phyloP scores from a whole-genome alignment of 1,284 basidiomycete genomes.

The Trametes polyzona region DNA sequence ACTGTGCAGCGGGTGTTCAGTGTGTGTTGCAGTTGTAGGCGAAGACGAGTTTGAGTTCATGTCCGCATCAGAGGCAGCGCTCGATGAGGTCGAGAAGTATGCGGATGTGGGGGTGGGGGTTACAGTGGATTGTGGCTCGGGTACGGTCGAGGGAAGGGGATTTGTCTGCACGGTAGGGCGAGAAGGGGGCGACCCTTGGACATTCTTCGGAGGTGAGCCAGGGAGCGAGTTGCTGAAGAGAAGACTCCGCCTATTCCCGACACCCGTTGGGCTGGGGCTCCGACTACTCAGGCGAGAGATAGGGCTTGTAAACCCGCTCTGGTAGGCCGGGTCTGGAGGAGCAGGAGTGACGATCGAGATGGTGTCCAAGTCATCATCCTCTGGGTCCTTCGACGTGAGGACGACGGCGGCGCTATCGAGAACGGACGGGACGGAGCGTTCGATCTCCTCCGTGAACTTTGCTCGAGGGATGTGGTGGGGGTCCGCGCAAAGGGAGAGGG shows the following conservation, averaged over 20 bases:
- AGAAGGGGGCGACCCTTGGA: conserved; percentile 25
- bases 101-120: conserved; percentile 52
- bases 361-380: conserved; percentile 49
- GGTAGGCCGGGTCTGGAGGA: conserved; percentile 37
- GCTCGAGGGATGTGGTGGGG: conserved; percentile 75
- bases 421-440: conserved; percentile 74
- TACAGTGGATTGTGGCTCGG: conserved; percentile 30
- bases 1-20: conserved; percentile 39
- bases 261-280: conserved; percentile 55
- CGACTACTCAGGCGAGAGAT: conserved; percentile 66
- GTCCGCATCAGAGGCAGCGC: conserved; percentile 16
- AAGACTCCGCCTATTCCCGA: conserved; percentile 30
- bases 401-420: conserved; percentile 74
- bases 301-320: conserved; percentile 66
- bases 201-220: conserved; percentile 27
- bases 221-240: conserved; percentile 34
- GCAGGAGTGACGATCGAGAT: conserved; percentile 63
- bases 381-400: conserved; percentile 49
- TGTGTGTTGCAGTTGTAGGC: conserved; percentile 45
- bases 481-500: conserved; percentile 48
- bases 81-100: conserved; percentile 46
- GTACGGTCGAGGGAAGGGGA: conserved; percentile 4
- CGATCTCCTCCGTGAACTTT: conserved; percentile 70
- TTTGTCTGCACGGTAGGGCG: conserved; percentile 31
- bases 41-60: conserved; percentile 41